Base-by-base conservation (phyloP, 2,329 filamentous ascomycete species). In the Blumeria hordei region DNA sequence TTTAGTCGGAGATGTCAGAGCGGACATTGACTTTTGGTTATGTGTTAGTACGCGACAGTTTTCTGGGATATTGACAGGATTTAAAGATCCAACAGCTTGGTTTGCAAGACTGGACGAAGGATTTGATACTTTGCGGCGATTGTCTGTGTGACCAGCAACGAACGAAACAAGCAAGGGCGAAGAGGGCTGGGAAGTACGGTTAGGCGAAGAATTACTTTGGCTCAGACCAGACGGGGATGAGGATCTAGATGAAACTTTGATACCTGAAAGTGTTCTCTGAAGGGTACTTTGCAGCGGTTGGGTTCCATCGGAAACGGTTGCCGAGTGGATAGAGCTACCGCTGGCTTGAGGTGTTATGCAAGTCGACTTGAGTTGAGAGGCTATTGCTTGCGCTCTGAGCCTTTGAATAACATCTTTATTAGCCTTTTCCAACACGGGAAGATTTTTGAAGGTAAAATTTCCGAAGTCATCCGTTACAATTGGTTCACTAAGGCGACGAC, bases 391-490 rank as follows among this genome's bases (percentile, higher is more conserved):
- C 21, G 88, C 87, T 10, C 88, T 81, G 56, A 98, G 73, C 67
- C 96, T 96, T 63, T 96, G 88, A 35, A 98, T 94, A 34, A 96
- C 88, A 63, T 98, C 92, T 66, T 98, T 98, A 69, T 98, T 98
- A 55, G 92, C 92, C 67, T 95, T 96, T 63, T 96, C 92, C 16
- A 98, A 74, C 18, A 96, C 90, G 0, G 90, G 88, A 52, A 98
- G 71, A 62, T 98, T 98, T 70, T 98, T 98, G 74, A 94, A 98
- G 41, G 87, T 80, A 68, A 98, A 98, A 59, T 80, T 88, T 35
- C 92, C 92, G 71, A 98, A 98, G 65, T 98, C 93, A 66, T 98
- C 92, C 0, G 82, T 76, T 35, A 80, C 77, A 14, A 90, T 80
- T 1, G 92, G 92, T 67, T 98, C 92, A 66, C 90, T 96, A 41